Base-by-base conservation (phyloP, 2,329 filamentous ascomycete genomes). In the Penicillium sclerotigenum region DNA sequence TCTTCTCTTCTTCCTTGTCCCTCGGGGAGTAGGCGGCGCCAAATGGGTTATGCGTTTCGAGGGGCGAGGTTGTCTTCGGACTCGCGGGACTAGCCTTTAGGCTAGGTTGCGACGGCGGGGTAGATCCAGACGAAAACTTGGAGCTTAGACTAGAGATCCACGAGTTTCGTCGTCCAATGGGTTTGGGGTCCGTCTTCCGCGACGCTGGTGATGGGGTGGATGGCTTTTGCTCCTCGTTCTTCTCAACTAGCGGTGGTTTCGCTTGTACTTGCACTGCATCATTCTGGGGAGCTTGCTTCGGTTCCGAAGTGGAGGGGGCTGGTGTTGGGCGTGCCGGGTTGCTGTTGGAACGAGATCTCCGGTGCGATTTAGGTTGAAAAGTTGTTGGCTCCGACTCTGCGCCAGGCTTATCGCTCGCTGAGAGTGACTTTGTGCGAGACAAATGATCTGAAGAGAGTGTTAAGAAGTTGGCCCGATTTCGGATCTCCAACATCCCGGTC, bases 101-200 rank as follows among this genome's bases (percentile, higher is more conserved):
- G 56, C 58, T 68, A 13, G 65, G 67, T 56, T 71, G 73, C 24
- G 74, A 72, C 5, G 74, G 73, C n/a, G 75, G 72, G 3, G 74
- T 75, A 11, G 73, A 69, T 4, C 73, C 73, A 31, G 85, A 86
- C 3, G 89, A 91, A 77, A 97, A 96, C 71, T 96, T 97, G 63
- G 90, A 93, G 61, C 91, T 95, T 63, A 97, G 85, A 69, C 86
- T 96, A 54, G 90, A 90, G 68, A 97, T 92, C 94, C 94, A 99
- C 14, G 92, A 96, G 59, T 86, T 87, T 53, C 85, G 77, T 61
- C 91, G 83, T 51, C 64, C 61, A 13, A 74, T 64, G 7, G 69
- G 60, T 65, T 68, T 71, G 8, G 66, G 66, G 5, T 64, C 57
- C 22, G 62, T 70, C 56, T 66, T 71, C 41, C 65, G 66, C 16